These are phyloP conservation scores for Solanum sejunctum DNA, from an alignment of 257 asterid species.

Conservation along the genomic window DNA sequence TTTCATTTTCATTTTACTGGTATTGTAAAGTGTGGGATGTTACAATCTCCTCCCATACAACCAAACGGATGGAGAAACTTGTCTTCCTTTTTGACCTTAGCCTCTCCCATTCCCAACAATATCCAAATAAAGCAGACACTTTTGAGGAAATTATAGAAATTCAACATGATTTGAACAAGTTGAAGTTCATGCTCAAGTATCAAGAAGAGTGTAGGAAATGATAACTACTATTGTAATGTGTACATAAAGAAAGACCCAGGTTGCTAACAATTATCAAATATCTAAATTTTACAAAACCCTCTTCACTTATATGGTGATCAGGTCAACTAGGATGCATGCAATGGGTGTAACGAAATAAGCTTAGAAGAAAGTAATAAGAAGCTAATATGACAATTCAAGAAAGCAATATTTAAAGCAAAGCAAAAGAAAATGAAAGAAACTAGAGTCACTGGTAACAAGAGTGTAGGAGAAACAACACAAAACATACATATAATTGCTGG, in stretches of 20 bases:
- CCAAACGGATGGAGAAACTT: neutral
- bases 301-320: neutral
- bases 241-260: neutral
- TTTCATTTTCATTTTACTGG: too few relatives aligned
- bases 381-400: neutral
- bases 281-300: neutral
- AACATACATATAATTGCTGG: slow-evolving; percentile 70
- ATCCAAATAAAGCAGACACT: neutral
- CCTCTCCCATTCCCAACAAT: neutral
- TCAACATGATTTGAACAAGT: neutral
- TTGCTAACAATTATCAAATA: neutral
- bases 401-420: neutral
- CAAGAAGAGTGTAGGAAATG: neutral
- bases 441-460: neutral
- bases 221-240: neutral
- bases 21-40: too few relatives aligned
- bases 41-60: slow-evolving; percentile 20
- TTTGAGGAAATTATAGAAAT: neutral
- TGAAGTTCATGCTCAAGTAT: neutral
- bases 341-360: neutral
- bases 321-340: neutral
- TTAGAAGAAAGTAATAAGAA: neutral
- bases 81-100: neutral
- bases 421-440: neutral
- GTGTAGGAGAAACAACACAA: slow-evolving; percentile 1